Evolutionary conservation across 768 basidiomycete genomes (phyloP).

Genomic region (Paxillus involutus): DNA sequence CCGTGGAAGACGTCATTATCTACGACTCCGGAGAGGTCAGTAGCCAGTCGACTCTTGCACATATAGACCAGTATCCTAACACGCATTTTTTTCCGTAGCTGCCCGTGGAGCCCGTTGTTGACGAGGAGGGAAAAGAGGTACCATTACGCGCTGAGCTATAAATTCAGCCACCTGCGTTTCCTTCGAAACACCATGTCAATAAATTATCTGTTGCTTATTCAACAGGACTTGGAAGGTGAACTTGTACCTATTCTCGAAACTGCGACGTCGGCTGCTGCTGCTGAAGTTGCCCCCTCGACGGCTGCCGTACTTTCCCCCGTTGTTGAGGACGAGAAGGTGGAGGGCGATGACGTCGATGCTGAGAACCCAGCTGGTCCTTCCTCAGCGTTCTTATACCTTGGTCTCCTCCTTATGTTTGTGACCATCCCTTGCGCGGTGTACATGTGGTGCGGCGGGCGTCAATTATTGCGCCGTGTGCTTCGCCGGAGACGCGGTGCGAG

Average conservation of each 20-base stretch:
- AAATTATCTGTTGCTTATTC: conserved; percentile 47
- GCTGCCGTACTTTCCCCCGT: conserved; percentile 3
- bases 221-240: conserved; percentile 41
- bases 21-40: conserved; percentile 85
- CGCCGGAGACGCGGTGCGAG: conserved; percentile 33
- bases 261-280: conserved; percentile 13
- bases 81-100: conserved; percentile 38
- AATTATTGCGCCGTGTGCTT: conserved; percentile 40
- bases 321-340: neutral
- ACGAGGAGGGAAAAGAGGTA: conserved; percentile 82
- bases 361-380: conserved; percentile 5
- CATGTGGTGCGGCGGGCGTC: conserved; percentile 49
- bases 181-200: conserved; percentile 45
- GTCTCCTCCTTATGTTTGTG: conserved; percentile 38
- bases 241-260: conserved; percentile 8
- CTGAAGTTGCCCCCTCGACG: conserved; percentile 14
- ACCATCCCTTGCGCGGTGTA: conserved; percentile 45
- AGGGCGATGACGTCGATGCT: conserved; percentile 9
- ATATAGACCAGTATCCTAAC: neutral
- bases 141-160: conserved; percentile 93
- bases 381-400: conserved; percentile 17
- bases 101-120: conserved; percentile 49
- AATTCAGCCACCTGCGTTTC: conserved; percentile 42
- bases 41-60: conserved; percentile 10
- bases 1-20: conserved; percentile 76